These are phyloP conservation scores for Ogataea thermomethanolica DNA, from an alignment of 805 yeast species.

Conservation along the genomic window DNA sequence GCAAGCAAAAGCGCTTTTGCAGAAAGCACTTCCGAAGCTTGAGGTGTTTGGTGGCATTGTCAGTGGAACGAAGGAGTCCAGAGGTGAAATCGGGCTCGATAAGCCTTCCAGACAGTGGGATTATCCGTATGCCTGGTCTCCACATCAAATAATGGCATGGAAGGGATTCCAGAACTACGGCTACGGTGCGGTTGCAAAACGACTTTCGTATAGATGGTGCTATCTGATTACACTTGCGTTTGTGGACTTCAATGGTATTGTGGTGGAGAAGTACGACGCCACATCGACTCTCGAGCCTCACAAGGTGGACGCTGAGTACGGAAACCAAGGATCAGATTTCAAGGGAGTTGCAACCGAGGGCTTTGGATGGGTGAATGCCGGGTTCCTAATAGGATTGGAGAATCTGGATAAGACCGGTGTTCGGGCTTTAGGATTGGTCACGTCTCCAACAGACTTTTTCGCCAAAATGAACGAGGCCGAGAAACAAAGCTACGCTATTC, in stretches of 20 bases:
- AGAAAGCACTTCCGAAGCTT: conserved; percentile 57
- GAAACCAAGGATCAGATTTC: conserved; percentile 91
- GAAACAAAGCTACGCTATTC: conserved; percentile 33
- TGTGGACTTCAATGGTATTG: conserved; percentile 90
- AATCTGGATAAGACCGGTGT: conserved; percentile 62
- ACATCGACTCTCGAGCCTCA: conserved; percentile 81
- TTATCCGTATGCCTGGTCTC: conserved; percentile 98
- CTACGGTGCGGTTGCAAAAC: conserved; percentile 54
- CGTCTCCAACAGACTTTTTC: conserved; percentile 67
- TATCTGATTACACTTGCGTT: conserved; percentile 83
- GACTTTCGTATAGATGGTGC: conserved; percentile 87
- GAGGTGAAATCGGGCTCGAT: conserved; percentile 65
- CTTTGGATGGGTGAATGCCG: conserved; percentile 97
- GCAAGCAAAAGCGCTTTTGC: conserved; percentile 65
- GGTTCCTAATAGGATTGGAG: conserved; percentile 70
- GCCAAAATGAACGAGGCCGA: conserved; percentile 42
- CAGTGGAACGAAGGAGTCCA: conserved; percentile 70
- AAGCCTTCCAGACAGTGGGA: conserved; percentile 97
- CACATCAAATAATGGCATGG: conserved; percentile 96
- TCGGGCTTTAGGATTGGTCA: conserved; percentile 75
- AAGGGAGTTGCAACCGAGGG: conserved; percentile 95
- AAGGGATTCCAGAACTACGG: conserved; percentile 76
- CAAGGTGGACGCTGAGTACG: conserved; percentile 91
- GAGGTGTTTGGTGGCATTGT: conserved; percentile 89
- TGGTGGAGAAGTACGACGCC: conserved; percentile 93